Conservation (phyloP, 1,284 basidiomycete genomes). For the Irpex lacteus region DNA sequence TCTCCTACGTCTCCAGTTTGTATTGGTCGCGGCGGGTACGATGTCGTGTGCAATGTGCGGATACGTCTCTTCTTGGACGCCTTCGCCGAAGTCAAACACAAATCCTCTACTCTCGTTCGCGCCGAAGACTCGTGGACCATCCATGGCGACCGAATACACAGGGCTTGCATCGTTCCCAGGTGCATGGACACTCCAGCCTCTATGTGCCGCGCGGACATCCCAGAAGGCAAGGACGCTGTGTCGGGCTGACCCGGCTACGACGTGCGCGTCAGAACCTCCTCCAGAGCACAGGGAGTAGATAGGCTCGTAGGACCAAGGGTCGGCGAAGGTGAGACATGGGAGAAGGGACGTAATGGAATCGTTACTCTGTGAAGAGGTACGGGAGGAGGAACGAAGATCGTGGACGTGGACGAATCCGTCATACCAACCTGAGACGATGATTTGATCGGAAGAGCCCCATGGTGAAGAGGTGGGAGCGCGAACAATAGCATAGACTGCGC, state of each 20-base stretch:
- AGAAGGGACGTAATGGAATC: conserved; percentile 32
- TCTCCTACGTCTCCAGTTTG: conserved; percentile 5
- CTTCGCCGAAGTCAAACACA: conserved; percentile 73
- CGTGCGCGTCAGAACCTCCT: conserved; percentile 58
- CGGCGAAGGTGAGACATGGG: conserved; percentile 57
- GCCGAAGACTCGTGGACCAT: conserved; percentile 73
- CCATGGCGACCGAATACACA: conserved; percentile 66
- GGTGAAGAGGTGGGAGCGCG: conserved; percentile 55
- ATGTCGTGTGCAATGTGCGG: conserved; percentile 39
- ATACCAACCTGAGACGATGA: conserved; percentile 78
- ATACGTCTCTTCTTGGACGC: conserved; percentile 53
- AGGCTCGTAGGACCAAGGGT: conserved; percentile 69
- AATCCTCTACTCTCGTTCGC: conserved; percentile 72
- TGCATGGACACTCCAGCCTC: conserved; percentile 73
- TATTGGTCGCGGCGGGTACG: conserved; percentile 17
- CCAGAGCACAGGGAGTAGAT: conserved; percentile 70
- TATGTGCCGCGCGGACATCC: conserved; percentile 60
- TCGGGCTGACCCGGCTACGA: conserved; percentile 70
- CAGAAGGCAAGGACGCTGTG: conserved; percentile 75
- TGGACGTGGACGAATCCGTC: conserved; percentile 69
- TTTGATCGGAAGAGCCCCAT: conserved; percentile 66
- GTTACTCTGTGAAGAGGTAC: conserved; percentile 12
- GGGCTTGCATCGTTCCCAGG: conserved; percentile 74
- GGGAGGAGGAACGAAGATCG: conserved; percentile 57
- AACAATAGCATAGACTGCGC: conserved; percentile 69